phyloP scores from a whole-genome alignment of 805 yeast species.

The Myxozyma geophila region DNA sequence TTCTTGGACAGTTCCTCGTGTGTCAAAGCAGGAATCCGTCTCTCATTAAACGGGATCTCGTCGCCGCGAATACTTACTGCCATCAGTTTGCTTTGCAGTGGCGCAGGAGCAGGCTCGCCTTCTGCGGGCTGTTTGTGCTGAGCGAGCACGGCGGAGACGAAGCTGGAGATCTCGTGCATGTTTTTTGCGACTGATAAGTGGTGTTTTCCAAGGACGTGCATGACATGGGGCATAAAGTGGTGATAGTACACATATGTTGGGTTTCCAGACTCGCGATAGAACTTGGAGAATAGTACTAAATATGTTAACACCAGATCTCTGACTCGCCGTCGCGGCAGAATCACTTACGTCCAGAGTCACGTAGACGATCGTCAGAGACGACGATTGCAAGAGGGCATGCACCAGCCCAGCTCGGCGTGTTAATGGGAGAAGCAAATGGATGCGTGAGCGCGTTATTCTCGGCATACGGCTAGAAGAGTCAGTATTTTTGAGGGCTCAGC shows the following conservation, averaged over 20 bases:
- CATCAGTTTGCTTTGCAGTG: slow-evolving; percentile 8
- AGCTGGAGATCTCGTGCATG: slow-evolving; percentile 10
- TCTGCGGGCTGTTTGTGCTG: slow-evolving; percentile 5
- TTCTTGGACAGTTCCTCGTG: slow-evolving; percentile 17
- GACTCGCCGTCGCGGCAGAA: not conserved
- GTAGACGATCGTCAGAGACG: slow-evolving; percentile 30
- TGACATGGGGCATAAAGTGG: slow-evolving; percentile 32
- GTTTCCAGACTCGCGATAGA: slow-evolving; percentile 26
- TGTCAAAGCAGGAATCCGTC: slow-evolving; percentile 7
- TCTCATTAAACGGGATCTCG: slow-evolving; percentile 19
- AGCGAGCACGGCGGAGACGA: slow-evolving; percentile 18
- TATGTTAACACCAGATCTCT: not conserved
- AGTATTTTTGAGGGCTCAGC: not conserved
- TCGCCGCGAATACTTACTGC: slow-evolving; percentile 14
- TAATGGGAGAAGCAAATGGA: slow-evolving; percentile 33
- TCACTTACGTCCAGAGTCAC: slow-evolving; percentile 24
- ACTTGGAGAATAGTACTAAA: slow-evolving; percentile 22
- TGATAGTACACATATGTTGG: slow-evolving; percentile 27
- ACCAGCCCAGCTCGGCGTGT: slow-evolving; percentile 28
- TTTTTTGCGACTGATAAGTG: slow-evolving; percentile 28
- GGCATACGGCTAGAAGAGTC: slow-evolving; percentile 19
- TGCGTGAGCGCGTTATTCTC: slow-evolving; percentile 33
- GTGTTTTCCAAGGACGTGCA: slow-evolving; percentile 24
- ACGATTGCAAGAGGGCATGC: slow-evolving; percentile 26
- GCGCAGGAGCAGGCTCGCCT: slow-evolving; percentile 1